These are phyloP conservation scores for Byssochlamys sp. DNA, from an alignment of 2,329 filamentous ascomycete species.

Conservation along the genomic window DNA sequence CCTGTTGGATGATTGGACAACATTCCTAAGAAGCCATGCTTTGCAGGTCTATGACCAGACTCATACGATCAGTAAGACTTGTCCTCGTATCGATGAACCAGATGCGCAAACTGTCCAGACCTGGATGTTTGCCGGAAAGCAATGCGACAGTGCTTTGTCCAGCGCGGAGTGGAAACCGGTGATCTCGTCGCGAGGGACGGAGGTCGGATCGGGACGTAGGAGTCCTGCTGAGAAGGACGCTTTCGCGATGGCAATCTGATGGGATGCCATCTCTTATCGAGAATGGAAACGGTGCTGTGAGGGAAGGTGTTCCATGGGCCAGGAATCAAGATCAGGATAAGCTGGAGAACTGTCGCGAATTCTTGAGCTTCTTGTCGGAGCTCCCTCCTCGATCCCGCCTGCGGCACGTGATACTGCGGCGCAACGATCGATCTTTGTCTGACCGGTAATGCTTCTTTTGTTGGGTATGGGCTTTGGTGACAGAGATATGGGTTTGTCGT, in stretches of 20 bases:
- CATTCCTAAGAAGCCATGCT: constrained; percentile 67
- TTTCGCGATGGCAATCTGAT: constrained; percentile 67
- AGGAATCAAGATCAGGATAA: not conserved
- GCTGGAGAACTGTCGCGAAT: not conserved
- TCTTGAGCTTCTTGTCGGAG: not conserved
- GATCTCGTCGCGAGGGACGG: constrained; percentile 60
- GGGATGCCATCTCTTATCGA: constrained; percentile 49
- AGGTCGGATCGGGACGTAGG: constrained; percentile 62
- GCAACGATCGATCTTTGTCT: not conserved
- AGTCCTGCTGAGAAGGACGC: constrained; percentile 66
- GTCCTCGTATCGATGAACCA: constrained; percentile 10
- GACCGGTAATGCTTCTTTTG: not conserved
- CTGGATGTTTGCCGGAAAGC: constrained; percentile 76
- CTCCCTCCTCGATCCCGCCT: not conserved
- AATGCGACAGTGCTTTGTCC: constrained; percentile 56
- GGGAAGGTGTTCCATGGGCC: not conserved
- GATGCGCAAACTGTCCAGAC: constrained; percentile 51
- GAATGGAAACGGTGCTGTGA: no score
- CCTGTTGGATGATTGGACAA: constrained; percentile 58
- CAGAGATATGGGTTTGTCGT: no score
- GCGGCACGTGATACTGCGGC: not conserved
- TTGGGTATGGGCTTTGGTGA: no score
- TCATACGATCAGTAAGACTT: constrained; percentile 27
- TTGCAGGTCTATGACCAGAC: constrained; percentile 63
- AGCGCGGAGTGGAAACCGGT: constrained; percentile 59